Percentiles rank a stretch among this genome's conserved stretches.
phyloP scores from a whole-genome alignment of 179 eudicot species.

The Spinacia oleracea region DNA sequence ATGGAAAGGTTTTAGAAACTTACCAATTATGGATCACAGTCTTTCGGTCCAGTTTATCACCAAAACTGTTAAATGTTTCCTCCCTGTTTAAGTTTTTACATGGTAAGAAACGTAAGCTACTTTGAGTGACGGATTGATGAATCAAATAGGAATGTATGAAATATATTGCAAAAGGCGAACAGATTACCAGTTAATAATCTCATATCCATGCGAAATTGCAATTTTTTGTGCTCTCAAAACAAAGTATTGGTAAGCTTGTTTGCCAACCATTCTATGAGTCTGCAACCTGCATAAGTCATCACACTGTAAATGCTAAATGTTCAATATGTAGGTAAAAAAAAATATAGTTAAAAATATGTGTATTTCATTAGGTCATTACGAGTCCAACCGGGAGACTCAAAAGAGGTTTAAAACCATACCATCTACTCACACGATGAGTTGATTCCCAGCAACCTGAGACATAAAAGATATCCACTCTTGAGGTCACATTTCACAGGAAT shows the following conservation, averaged over 20 bases:
- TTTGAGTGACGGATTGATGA: background rate
- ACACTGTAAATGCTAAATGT: background rate
- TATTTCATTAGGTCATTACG: background rate
- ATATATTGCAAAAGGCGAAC: slow-evolving; percentile 4
- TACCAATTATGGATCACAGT: slow-evolving; percentile 96
- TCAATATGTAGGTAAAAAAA: background rate
- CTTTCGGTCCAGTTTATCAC: slow-evolving; percentile 59
- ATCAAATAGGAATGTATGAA: background rate
- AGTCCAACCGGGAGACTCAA: background rate
- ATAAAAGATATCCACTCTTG: slow-evolving; percentile 11
- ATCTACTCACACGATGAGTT: slow-evolving; percentile 57
- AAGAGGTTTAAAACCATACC: slow-evolving; percentile 46
- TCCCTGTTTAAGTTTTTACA: slow-evolving; percentile 59
- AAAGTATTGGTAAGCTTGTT: slow-evolving; percentile 75
- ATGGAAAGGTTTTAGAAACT: background rate
- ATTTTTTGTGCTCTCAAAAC: slow-evolving; percentile 82
- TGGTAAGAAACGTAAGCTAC: slow-evolving; percentile 15
- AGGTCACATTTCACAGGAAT: background rate
- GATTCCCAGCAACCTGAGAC: slow-evolving; percentile 84
- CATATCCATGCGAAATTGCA: slow-evolving; percentile 87
- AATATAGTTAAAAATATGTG: background rate
- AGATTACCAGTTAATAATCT: slow-evolving; percentile 77
- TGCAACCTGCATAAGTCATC: slow-evolving; percentile 47
- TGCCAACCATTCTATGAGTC: slow-evolving; percentile 40
- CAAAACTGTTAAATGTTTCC: slow-evolving; percentile 88